Conservation (phyloP, 768 basidiomycete genomes). For the Leccinellum luteum region DNA sequence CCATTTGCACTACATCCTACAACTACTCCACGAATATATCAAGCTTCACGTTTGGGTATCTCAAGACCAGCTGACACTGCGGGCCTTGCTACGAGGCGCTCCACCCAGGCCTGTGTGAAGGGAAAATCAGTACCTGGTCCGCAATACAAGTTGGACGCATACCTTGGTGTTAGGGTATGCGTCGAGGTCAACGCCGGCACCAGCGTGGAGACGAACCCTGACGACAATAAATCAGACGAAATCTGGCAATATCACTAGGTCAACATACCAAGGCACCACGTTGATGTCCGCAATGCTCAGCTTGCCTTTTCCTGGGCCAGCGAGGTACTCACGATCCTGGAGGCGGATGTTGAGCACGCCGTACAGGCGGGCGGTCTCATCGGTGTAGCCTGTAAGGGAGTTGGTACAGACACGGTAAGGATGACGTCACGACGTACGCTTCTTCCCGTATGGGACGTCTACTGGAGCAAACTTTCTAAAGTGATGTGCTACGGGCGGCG, state of each 20-base stretch:
- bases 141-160: neutral
- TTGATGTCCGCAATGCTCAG: slow-evolving; percentile 75
- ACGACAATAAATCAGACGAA: neutral
- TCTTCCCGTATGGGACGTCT: slow-evolving; percentile 67
- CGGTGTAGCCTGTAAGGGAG: slow-evolving; percentile 55
- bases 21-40: neutral
- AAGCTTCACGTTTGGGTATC: slow-evolving; percentile 7
- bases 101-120: slow-evolving; percentile 26
- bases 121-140: neutral
- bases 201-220: slow-evolving; percentile 54
- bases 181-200: slow-evolving; percentile 55
- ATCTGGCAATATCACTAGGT: neutral
- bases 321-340: slow-evolving; percentile 73
- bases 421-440: slow-evolving; percentile 38
- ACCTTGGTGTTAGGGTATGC: slow-evolving; percentile 66
- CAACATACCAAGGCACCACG: slow-evolving; percentile 53
- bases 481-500: slow-evolving; percentile 51
- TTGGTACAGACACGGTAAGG: neutral
- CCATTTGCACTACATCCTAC: neutral
- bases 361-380: slow-evolving; percentile 83
- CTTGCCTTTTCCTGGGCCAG: slow-evolving; percentile 67
- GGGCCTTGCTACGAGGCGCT: slow-evolving; percentile 24
- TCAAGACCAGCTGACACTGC: slow-evolving; percentile 24
- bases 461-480: slow-evolving; percentile 65
- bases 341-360: slow-evolving; percentile 80